Base-by-base conservation (phyloP, 257 asterid genomes). In the Leptodermis oblonga region DNA sequence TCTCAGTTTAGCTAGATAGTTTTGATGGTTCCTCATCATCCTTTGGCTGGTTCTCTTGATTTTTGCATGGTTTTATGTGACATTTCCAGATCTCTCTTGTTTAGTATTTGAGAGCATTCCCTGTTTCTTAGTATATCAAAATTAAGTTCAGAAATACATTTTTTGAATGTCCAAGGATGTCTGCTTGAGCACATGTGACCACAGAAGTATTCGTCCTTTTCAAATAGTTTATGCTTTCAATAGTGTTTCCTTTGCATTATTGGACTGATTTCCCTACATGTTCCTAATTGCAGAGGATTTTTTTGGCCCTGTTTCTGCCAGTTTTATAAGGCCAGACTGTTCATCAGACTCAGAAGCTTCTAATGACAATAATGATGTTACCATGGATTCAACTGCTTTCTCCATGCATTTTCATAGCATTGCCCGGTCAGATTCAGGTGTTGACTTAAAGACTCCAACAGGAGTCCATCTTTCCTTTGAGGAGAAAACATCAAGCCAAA, bases 331-430 rank as follows among this genome's bases (percentile, higher is more conserved):
- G 71, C 95, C 93, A 15, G 89, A 90, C 34, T 81, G 87, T 68
- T 80, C 87, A 72, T 89, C 96, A 12, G 97, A 85, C 75, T 90
- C 96, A 66, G 97, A 82, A 37, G 91, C 87, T 48, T 89, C 97
- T 74, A 90, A 85, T 70, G 96, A 87, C 70, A 80, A 83, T 74
- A 92, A 84, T 75, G 99, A 94, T 70, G 75, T 86, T 73, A 91
- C 99, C 31, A 89, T 94, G 99, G 99, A 94, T 82, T 91, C 97
- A 71, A 89, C 97, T 71, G 92, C 96, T 65, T 91, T 91, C 78
- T 91, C 99, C 77, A 94, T 91, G 95, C 99, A 94, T 76, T 94
- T 74, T 69, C 94, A 84, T 68, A 89, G 97, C 83, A 84, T 94
- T 76, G 99, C 90, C 68, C 76, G 84, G 65, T 94, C 99, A 75